A percentile compares a stretch with the other conserved stretches of the same genome.
Evolutionary conservation across 2,329 filamentous ascomycete species (phyloP).

Genomic region (Apiospora phragmitis): DNA sequence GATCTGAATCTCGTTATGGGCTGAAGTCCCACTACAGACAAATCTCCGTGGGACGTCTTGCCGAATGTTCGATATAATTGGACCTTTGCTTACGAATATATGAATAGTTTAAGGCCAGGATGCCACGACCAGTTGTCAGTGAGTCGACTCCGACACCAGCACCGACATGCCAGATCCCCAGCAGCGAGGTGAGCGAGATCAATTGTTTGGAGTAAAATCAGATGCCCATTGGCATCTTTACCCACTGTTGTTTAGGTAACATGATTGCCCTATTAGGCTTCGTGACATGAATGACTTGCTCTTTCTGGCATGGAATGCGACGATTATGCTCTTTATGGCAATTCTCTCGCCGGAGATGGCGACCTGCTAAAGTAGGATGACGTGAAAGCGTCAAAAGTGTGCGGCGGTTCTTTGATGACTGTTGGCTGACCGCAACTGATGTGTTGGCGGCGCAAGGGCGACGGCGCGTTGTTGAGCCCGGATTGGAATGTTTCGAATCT

Average conservation of each 20-base stretch:
- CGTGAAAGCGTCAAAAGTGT: not conserved
- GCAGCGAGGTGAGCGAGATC: not conserved
- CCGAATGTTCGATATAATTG: not conserved
- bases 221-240: not conserved
- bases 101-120: not conserved
- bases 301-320: not conserved
- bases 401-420: not conserved
- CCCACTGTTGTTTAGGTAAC: not conserved
- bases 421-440: not conserved
- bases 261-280: not conserved
- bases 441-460: not conserved
- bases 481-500: not conserved
- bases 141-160: not conserved
- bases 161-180: not conserved
- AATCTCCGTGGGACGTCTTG: not conserved
- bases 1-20: not conserved
- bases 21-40: not conserved
- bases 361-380: not conserved
- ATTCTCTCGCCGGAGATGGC: not conserved
- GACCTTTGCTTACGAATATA: not conserved
- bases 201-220: not conserved
- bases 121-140: not conserved
- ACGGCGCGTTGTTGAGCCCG: not conserved
- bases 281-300: not conserved
- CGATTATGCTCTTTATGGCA: not conserved